phyloP scores from a whole-genome alignment of 371 early-diverging fungal species.

The Mortierella sp. region DNA sequence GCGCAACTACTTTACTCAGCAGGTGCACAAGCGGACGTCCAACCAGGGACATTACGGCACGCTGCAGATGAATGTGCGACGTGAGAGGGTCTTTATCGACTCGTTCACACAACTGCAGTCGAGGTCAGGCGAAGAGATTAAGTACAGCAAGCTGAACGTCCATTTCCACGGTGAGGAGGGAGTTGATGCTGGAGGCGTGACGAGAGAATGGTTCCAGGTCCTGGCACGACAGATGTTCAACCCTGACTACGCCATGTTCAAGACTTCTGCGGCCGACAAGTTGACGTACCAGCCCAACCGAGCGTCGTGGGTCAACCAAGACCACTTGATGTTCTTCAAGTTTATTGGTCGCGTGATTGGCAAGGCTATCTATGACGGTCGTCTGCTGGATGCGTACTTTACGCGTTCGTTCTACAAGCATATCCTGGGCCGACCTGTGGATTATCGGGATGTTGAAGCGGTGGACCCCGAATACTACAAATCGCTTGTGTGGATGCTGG shows the following conservation, averaged over 20 bases:
- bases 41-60: conserved; percentile 78
- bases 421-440: conserved; percentile 91
- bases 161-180: conserved; percentile 99
- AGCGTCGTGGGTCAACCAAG: conserved; percentile 96
- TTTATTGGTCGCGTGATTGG: conserved; percentile 99
- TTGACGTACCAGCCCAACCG: conserved; percentile 98
- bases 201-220: conserved; percentile 96
- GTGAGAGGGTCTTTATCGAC: conserved; percentile 94
- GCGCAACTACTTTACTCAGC: conserved; percentile 96
- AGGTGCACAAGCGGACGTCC: conserved; percentile 92
- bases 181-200: conserved; percentile 98
- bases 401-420: conserved; percentile 97
- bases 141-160: conserved; percentile 96
- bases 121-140: conserved; percentile 87
- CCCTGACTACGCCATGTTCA: conserved; percentile 97
- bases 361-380: conserved; percentile 96
- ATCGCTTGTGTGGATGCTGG: conserved; percentile 95
- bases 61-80: conserved; percentile 90
- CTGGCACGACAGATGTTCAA: conserved; percentile 99
- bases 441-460: conserved; percentile 94
- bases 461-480: conserved; percentile 96
- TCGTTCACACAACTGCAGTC: conserved; percentile 90
- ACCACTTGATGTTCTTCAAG: conserved; percentile 98
- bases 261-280: conserved; percentile 97
- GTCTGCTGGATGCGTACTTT: conserved; percentile 97